A percentile compares a stretch with the other conserved stretches of the same genome.
These are phyloP conservation scores for Clonostachys solani DNA, from an alignment of 2,329 filamentous ascomycete genomes.

Conservation along the genomic window DNA sequence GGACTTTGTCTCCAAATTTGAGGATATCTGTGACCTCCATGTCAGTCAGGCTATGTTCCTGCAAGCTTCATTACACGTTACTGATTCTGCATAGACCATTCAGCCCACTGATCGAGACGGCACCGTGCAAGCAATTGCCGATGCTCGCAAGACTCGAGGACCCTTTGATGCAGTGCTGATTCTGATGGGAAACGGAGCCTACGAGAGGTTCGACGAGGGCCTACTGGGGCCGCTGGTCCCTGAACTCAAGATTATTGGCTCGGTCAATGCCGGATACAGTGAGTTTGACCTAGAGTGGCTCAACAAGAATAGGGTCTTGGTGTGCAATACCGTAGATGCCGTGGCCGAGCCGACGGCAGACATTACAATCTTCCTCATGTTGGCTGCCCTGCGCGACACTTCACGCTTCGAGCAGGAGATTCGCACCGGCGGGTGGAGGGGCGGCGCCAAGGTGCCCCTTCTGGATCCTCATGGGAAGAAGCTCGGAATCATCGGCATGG, in stretches of 20 bases:
- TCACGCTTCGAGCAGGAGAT: constrained; percentile 26
- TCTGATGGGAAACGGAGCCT: constrained; percentile 41
- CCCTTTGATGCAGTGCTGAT: constrained; percentile 41
- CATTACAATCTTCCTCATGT: constrained; percentile 29
- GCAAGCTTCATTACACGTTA: too few relatives aligned
- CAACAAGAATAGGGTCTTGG: constrained; percentile 35
- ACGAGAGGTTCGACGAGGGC: constrained; percentile 41
- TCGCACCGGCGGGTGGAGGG: constrained; percentile 27
- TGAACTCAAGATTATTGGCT: constrained; percentile 35
- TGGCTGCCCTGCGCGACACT: constrained; percentile 36
- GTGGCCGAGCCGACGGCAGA: constrained; percentile 45
- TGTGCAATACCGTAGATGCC: constrained; percentile 48
- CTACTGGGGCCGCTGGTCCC: constrained; percentile 31
- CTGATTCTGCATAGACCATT: too few relatives aligned
- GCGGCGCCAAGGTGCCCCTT: constrained; percentile 16
- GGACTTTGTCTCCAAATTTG: too few relatives aligned
- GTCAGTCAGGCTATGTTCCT: too few relatives aligned
- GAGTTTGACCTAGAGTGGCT: constrained; percentile 39
- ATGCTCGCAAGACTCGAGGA: constrained; percentile 11
- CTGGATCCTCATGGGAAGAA: constrained; percentile 32
- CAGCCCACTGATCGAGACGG: neutral
- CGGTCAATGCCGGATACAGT: constrained; percentile 39
- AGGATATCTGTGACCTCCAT: too few relatives aligned
- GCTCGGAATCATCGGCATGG: constrained; percentile 39
- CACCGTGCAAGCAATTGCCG: neutral